These are phyloP conservation scores for Aspergillus amoenus DNA, from an alignment of 2,329 filamentous ascomycete genomes.

Conservation along the genomic window DNA sequence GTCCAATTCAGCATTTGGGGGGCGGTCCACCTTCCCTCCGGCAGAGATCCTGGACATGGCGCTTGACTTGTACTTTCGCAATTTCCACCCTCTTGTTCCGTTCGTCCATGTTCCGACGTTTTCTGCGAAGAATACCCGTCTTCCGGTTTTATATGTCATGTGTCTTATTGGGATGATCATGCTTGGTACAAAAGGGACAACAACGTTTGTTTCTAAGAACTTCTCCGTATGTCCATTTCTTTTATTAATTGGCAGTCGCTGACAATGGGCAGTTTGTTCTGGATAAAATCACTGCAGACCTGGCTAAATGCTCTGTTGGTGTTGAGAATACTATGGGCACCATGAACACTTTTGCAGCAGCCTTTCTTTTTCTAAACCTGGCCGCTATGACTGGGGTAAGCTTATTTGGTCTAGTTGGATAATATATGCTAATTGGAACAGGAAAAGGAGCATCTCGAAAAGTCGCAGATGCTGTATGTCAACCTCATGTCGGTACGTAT, in stretches of 20 bases:
- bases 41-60: constrained; percentile 56
- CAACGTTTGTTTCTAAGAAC: constrained; percentile 49
- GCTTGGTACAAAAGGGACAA: constrained; percentile 52
- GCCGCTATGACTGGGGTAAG: constrained; percentile 49
- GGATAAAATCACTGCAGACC: constrained; percentile 43
- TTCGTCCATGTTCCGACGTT: constrained; percentile 57
- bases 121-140: constrained; percentile 48
- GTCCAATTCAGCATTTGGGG: constrained; percentile 24
- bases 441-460: constrained; percentile 47
- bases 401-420: background rate
- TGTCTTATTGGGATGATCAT: constrained; percentile 55
- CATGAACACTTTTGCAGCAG: constrained; percentile 49
- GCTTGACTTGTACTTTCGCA: constrained; percentile 54
- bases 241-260: background rate
- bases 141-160: constrained; percentile 52
- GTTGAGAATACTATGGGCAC: constrained; percentile 42
- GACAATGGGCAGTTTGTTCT: constrained; percentile 25
- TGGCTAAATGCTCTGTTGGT: constrained; percentile 44
- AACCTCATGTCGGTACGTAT: constrained; percentile 46
- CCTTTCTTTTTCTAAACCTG: constrained; percentile 49
- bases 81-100: constrained; percentile 53
- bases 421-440: constrained; percentile 5
- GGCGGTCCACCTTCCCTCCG: constrained; percentile 45
- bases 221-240: constrained; percentile 36
- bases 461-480: constrained; percentile 52